Evolutionary conservation across 352 stramenopile genomes (phyloP), one percentile per base, ranked within the genome.

Genomic region (Lagenidium giganteum): DNA sequence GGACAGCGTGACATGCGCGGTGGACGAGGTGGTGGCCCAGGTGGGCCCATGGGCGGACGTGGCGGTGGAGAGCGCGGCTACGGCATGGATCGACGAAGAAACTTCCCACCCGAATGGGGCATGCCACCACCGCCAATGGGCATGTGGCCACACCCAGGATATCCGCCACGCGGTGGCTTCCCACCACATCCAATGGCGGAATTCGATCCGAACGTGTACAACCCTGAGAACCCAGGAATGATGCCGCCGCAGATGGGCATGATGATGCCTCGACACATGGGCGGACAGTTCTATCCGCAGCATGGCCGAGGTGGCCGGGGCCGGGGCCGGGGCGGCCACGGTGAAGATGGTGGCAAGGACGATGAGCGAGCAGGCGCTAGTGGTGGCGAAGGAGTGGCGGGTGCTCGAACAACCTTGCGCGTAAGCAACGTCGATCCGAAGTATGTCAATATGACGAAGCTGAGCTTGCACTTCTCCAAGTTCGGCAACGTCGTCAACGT

Each of bases 401-500:
- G 62, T 24, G 67, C 76, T 13, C 79, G 86, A 54, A 87, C 75
- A 27, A 94, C 82, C 29, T 64, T 94, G 16, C 75, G 82, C 21
- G 73, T 94, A 54, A 82, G 73, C 54, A 87, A 94, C 47, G 79
- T 92, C 14, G 82, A 94, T 45, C 72, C 74, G 32, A 89, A 92
- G 61, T 92, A 87, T 45, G 76, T 94, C 46, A 94, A 92, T 61
- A 91, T 94, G 78, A 91, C 80, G 18, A 88, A 83, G 52, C 66
- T 94, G 23, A 91, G 77, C 39, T 64, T 87, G 36, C 82, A 94
- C 50, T 94, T 94, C 34, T 87, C 70, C 45, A 88, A 89, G 49
- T 94, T 94, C 49, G 82, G 82, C 57, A 87, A 92, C 32, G 79
- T 94, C 33, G 82, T 94, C 26, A 94, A 94, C 52, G 80, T 94